Conservation (phyloP, 139 green algal genomes). For the Diplosphaera chodatii region DNA sequence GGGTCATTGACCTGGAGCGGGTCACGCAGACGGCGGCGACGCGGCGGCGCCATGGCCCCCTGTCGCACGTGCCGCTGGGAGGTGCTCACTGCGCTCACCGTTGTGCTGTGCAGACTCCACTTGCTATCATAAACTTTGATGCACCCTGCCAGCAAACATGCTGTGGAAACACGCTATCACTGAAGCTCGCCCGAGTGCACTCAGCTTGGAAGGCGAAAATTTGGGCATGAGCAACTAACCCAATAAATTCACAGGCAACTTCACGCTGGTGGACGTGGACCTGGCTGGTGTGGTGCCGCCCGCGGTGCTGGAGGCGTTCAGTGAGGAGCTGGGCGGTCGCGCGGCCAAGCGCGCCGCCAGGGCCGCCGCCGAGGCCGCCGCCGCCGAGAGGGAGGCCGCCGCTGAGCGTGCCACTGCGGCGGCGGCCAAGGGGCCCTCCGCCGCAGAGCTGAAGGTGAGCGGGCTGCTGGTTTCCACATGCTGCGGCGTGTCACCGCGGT, state of each 20-base stretch:
- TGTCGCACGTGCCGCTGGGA: constrained; percentile 62
- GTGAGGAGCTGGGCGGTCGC: constrained; percentile 50
- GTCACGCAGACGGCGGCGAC: constrained; percentile 44
- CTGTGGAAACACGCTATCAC: too few relatives aligned
- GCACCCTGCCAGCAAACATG: too few relatives aligned
- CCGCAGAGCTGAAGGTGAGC: constrained; percentile 46
- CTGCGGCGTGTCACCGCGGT: not conserved
- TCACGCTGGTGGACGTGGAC: constrained; percentile 42
- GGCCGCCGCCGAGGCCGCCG: constrained; percentile 13
- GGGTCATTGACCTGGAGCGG: constrained; percentile 67
- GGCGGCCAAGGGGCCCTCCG: constrained; percentile 23
- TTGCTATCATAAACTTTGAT: too few relatives aligned
- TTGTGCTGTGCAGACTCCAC: too few relatives aligned
- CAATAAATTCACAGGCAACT: constrained; percentile 11
- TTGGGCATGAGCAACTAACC: too few relatives aligned
- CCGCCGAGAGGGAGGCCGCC: constrained; percentile 14
- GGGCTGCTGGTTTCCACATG: constrained; percentile 7
- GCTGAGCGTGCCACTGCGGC: constrained; percentile 29
- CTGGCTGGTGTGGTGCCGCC: constrained; percentile 33
- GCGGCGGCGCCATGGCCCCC: constrained; percentile 43
- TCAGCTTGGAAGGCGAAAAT: too few relatives aligned
- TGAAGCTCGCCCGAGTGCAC: too few relatives aligned
- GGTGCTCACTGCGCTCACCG: too few relatives aligned
- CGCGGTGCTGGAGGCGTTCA: constrained; percentile 47
- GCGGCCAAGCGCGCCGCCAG: constrained; percentile 2